Conservation (phyloP, 1,284 basidiomycete genomes). For the Ceratobasidium sp. region DNA sequence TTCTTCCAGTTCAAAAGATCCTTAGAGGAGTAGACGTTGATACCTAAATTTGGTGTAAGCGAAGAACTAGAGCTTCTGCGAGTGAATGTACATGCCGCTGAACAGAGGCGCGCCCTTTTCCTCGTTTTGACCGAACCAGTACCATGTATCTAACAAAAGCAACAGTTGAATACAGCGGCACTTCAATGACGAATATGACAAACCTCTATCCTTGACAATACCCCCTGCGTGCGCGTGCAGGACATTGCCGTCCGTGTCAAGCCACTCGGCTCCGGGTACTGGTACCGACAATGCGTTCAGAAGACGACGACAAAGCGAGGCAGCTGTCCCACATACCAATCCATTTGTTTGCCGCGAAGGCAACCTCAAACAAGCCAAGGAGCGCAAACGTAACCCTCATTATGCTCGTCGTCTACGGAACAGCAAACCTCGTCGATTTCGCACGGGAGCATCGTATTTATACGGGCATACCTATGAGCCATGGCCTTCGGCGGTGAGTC, state of each 20-base stretch:
- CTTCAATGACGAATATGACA: neutral
- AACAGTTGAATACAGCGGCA: neutral
- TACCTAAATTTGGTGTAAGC: neutral
- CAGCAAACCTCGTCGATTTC: neutral
- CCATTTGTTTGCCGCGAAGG: constrained; percentile 27
- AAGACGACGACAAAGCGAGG: neutral
- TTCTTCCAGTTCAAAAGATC: constrained; percentile 34
- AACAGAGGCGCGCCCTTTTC: constrained; percentile 18
- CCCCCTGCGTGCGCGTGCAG: constrained; percentile 30
- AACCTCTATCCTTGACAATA: constrained; percentile 25
- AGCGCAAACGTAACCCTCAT: neutral
- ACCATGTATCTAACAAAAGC: constrained; percentile 24
- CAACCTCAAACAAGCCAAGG: neutral
- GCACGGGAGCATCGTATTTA: constrained; percentile 3
- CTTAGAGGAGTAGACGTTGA: constrained; percentile 33
- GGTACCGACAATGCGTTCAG: neutral
- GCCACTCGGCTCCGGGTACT: constrained; percentile 34
- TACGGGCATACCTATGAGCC: neutral
- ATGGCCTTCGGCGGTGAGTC: neutral
- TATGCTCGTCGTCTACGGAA: neutral
- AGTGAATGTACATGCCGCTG: constrained; percentile 8
- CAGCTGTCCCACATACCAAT: neutral
- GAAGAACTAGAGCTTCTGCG: neutral
- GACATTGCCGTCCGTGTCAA: constrained; percentile 29
- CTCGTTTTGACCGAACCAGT: constrained; percentile 35